These are phyloP conservation scores for Solanum chmielewskii DNA, from an alignment of 257 asterid genomes.

Conservation along the genomic window DNA sequence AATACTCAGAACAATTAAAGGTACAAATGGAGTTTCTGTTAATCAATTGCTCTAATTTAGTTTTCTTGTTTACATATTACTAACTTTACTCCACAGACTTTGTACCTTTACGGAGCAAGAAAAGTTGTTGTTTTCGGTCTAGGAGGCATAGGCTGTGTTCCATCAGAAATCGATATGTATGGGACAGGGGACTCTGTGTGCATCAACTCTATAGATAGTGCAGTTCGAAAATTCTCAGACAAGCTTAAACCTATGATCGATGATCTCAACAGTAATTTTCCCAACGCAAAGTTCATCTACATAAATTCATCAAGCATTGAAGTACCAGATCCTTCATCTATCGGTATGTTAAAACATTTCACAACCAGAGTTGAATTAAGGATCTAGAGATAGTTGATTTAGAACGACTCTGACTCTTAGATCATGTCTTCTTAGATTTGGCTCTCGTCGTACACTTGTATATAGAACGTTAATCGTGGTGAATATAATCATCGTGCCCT, in stretches of 20 bases:
- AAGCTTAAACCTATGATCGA: conserved; percentile 9
- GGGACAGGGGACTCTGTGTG: conserved; percentile 18
- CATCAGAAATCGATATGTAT: conserved; percentile 11
- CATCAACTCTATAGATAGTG: conserved; percentile 15
- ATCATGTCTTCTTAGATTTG: not conserved
- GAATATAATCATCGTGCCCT: not conserved
- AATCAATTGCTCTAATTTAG: not conserved
- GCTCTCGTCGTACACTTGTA: not conserved
- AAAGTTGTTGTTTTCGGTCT: conserved; percentile 23
- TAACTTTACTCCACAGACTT: conserved; percentile 9
- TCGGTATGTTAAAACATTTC: not conserved
- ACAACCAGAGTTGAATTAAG: not conserved
- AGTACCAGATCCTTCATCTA: not conserved
- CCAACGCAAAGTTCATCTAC: conserved; percentile 18
- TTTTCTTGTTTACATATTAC: not conserved
- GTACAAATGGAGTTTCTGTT: not conserved
- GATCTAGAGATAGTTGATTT: not conserved
- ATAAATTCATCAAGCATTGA: not conserved
- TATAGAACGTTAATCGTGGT: not conserved
- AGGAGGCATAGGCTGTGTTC: conserved; percentile 32
- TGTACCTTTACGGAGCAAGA: conserved; percentile 36
- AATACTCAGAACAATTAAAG: conserved; percentile 2
- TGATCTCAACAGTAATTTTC: conserved; percentile 9
- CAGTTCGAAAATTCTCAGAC: conserved; percentile 12
- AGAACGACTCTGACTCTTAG: not conserved